These are phyloP conservation scores for Trichoderma virens DNA, from an alignment of 495 filamentous ascomycete genomes.

Conservation along the genomic window DNA sequence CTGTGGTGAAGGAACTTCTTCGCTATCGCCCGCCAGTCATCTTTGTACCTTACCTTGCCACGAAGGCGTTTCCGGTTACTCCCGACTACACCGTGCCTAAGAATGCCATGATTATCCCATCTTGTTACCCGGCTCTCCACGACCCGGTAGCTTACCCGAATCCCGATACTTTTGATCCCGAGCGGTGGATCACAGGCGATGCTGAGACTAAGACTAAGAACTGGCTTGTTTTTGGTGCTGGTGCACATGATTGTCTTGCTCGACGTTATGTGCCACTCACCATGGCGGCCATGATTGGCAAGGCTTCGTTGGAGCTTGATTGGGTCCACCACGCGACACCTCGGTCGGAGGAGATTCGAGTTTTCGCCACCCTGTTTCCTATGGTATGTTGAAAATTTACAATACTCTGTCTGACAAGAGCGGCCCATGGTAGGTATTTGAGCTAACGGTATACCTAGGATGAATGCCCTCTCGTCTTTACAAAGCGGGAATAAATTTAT, in stretches of 20 bases:
- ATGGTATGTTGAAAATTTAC: constrained; percentile 53
- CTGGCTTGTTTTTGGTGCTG: constrained; percentile 93
- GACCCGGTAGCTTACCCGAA: constrained; percentile 89
- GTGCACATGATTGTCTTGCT: constrained; percentile 93
- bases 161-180: constrained; percentile 82
- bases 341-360: constrained; percentile 85
- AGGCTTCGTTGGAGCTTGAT: constrained; percentile 78
- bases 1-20: constrained; percentile 86
- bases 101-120: constrained; percentile 87
- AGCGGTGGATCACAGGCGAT: constrained; percentile 84
- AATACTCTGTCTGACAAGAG: not conserved
- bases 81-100: constrained; percentile 83
- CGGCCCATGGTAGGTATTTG: no score
- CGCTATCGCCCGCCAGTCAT: constrained; percentile 94
- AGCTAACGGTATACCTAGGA: constrained; percentile 32
- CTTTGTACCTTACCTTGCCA: constrained; percentile 93
- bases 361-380: constrained; percentile 96
- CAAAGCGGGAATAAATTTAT: constrained; percentile 20
- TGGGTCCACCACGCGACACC: constrained; percentile 83
- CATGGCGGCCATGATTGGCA: constrained; percentile 84
- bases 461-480: constrained; percentile 60
- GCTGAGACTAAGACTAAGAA: constrained; percentile 90
- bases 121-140: constrained; percentile 80
- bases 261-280: constrained; percentile 86
- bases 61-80: constrained; percentile 91